Evolutionary conservation across 345 rosid genomes (phyloP).

Genomic region (Boechera stricta): DNA sequence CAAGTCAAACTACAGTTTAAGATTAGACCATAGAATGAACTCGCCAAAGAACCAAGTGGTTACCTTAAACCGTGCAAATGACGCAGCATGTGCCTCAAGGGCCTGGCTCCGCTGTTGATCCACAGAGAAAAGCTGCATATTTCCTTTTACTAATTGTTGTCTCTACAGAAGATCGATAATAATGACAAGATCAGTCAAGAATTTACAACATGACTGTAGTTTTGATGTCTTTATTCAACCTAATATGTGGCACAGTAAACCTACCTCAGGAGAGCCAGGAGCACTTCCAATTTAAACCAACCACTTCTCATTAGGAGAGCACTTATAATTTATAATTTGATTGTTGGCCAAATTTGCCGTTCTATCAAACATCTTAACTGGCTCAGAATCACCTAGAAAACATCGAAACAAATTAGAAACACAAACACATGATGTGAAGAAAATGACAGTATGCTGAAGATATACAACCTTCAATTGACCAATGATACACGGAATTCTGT

Average conservation of each 20-base stretch:
- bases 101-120: constrained; percentile 99
- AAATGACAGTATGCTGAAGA: constrained; percentile 21
- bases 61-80: constrained; percentile 93
- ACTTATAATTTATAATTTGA: constrained; percentile 95
- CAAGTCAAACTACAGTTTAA: constrained; percentile 22
- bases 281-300: constrained; percentile 96
- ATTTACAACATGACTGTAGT: constrained; percentile 5
- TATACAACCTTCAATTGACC: constrained; percentile 91
- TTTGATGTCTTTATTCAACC: constrained; percentile 27
- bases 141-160: constrained; percentile 92
- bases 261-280: constrained; percentile 97
- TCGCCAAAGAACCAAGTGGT: constrained; percentile 11
- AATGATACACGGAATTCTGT: constrained; percentile 87
- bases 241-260: constrained; percentile 19
- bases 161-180: constrained; percentile 52
- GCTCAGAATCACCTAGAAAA: constrained; percentile 88
- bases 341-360: constrained; percentile 89
- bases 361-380: constrained; percentile 95
- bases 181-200: constrained; percentile 17
- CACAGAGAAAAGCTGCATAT: constrained; percentile 92
- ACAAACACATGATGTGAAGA: constrained; percentile 17
- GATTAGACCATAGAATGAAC: constrained; percentile 21
- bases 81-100: constrained; percentile 99
- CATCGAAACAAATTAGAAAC: constrained; percentile 26
- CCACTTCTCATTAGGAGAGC: constrained; percentile 98